Evolutionary conservation across 2,329 filamentous ascomycete species (phyloP).

Genomic region (Exophiala xenobiotica): DNA sequence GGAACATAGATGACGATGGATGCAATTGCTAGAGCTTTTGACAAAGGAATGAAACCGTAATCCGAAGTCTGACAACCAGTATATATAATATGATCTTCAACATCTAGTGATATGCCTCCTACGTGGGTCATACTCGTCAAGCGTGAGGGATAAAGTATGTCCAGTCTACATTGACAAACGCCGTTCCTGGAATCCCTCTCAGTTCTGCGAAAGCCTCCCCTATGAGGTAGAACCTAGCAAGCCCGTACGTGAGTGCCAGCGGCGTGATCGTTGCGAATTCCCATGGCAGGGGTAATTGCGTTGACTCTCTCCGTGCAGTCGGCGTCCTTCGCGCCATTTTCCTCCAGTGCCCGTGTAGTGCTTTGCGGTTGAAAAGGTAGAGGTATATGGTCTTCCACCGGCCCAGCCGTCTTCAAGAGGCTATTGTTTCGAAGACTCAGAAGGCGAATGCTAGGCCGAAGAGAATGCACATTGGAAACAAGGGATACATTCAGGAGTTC

Average conservation of each 20-base stretch:
- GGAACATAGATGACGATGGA: too few species aligned
- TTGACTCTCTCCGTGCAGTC: constrained; percentile 21
- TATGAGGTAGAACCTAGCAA: constrained; percentile 35
- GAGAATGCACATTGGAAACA: too few species aligned
- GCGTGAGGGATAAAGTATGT: constrained; percentile 16
- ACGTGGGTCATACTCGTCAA: constrained; percentile 1
- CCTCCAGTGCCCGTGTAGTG: constrained; percentile 19
- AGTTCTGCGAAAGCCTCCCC: constrained; percentile 37
- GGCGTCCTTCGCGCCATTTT: constrained; percentile 24
- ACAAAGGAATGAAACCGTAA: too few species aligned
- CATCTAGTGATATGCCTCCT: too few species aligned
- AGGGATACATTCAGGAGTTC: too few species aligned
- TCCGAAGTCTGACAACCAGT: too few species aligned
- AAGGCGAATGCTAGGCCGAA: constrained; percentile 34
- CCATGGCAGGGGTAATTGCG: constrained; percentile 32
- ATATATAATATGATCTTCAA: too few species aligned
- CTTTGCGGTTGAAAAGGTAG: constrained; percentile 24
- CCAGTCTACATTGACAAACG: constrained; percentile 37
- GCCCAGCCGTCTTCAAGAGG: constrained; percentile 34
- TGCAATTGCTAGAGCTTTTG: too few species aligned
- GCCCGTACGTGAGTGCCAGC: constrained; percentile 31
- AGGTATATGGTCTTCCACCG: constrained; percentile 34
- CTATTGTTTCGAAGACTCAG: constrained; percentile 35
- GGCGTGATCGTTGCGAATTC: constrained; percentile 35
- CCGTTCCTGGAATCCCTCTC: constrained; percentile 34